Base-by-base conservation (phyloP, 371 early-diverging fungal species). In the Globomyces sp. region DNA sequence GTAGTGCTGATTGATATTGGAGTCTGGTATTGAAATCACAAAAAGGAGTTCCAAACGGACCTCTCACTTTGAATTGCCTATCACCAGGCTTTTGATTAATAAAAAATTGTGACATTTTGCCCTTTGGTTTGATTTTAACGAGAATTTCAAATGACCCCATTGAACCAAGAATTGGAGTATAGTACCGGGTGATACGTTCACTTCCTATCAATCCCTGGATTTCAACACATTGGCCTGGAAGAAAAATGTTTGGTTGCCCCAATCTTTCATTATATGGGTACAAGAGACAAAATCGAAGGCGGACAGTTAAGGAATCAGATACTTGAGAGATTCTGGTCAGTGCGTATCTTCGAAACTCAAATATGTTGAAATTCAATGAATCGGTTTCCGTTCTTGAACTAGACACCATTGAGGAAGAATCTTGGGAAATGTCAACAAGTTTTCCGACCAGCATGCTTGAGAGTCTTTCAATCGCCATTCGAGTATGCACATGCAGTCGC, bases 161-260 rank as follows among this genome's bases (percentile, higher is more conserved):
- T 34, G 58, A 65, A 42, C 77, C 80, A 48, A 45, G 10, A 37
- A 76, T 42, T 1, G 80, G 80, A 10, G 76, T 71, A 69, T 72
- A 77, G 72, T 64, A 80, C 11, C 80, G 64, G 24, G 77, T 65
- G 36, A 75, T 60, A 9, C 41, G 50, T 24, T 57, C 34, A 44
- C 68, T 66, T 48, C 63, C 24, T 39, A 79, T 57, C 3, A 73
- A 50, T 34, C 49, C 64, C 49, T 76, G 78, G 49, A 80, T 58
- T 64, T 80, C 77, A 37, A 80, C 65, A 62, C 66, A 68, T 44
- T 80, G 73, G 51, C 80, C 80, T 4, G 80, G 77, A 11, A 73
- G 42, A 43, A 79, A 70, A 24, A 42, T 50, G 4, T n/a, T 5
- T 2, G 77, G 80, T 43, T 68, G 65, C 50, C 63, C 61, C 4